Evolutionary conservation across 2,329 filamentous ascomycete genomes (phyloP).

Genomic region (Fusarium mangiferae): DNA sequence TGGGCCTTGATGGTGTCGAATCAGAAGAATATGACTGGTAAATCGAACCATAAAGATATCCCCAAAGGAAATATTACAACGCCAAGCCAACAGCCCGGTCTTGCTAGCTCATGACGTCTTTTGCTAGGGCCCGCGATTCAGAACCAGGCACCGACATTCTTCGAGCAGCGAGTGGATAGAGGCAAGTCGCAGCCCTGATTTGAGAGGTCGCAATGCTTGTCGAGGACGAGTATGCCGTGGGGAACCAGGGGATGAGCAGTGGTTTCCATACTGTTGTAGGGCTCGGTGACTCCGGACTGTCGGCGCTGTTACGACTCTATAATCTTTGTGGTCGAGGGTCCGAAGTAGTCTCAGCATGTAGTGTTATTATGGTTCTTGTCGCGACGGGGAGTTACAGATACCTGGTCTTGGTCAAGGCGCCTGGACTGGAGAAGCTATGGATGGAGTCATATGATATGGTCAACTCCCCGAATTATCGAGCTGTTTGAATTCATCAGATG

Average conservation of each 20-base stretch:
- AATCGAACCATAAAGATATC: background rate
- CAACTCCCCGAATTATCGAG: constrained; percentile 26
- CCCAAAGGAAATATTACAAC: background rate
- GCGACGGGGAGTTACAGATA: background rate
- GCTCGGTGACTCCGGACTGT: constrained; percentile 27
- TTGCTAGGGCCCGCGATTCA: background rate
- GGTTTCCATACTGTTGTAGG: background rate
- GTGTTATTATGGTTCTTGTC: background rate
- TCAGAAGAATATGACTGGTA: background rate
- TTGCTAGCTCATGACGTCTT: constrained; percentile 2
- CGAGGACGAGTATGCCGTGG: constrained; percentile 4
- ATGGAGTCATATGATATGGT: constrained; percentile 15
- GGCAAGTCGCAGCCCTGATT: background rate
- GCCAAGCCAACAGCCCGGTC: constrained; percentile 8
- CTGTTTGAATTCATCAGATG: background rate
- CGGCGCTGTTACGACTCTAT: background rate
- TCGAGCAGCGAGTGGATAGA: background rate
- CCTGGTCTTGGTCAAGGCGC: background rate
- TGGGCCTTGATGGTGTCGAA: background rate
- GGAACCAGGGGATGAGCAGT: background rate
- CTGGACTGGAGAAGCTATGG: constrained; percentile 7
- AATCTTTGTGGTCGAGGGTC: background rate
- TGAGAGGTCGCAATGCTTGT: background rate
- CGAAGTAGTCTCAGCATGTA: background rate
- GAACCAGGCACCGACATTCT: constrained; percentile 24